Base-by-base conservation (phyloP, 805 yeast genomes). In the Yarrowia sp. region DNA sequence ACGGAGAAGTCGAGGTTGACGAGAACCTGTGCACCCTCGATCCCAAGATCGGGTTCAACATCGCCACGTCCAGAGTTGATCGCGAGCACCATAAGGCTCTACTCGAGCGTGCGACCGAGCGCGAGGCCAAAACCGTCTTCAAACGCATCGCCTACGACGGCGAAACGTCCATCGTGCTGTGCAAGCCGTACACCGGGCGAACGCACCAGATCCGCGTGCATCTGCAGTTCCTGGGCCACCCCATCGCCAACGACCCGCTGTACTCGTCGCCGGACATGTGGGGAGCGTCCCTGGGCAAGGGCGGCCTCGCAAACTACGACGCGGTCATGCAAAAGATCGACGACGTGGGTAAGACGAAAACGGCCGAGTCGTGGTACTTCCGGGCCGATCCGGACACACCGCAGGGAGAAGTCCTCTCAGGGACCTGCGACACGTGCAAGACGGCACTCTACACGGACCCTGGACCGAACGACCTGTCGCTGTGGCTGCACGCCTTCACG, bases 171-270 rank as follows among this genome's bases (percentile, higher is more conserved):
- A 79, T 94, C 25, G 97, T 94, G 3, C 78, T 84, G 64, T 93
- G 98, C 73, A 81, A 78, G 66, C 99, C 99, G 1, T 75, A 81
- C 16, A 93, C 99, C 0, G 99, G 99, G 0, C 79, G 99, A 70
- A 90, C 97, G 0, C 99, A 93, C 72, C 99, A 93, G 71, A 91
- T 94, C 56, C 78, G 99, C 64, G 96, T 94, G 0, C 99, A 94
- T 75, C 74, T 94, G 62, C 97, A 92, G 73, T 87, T 79, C 66
- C 68, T 94, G n/a, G 97, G 97, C 0, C 81, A 78, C 69, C 97
- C 98, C 0, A 93, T 93, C 47, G 90, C 88, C 3, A 92, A 93
- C 71, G 99, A 93, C 72, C 97, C 97, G 0, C 79, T 92, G 0
- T 93, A 91, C 69, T 87, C 97, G 1, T 89, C 88, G 68, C 81